phyloP scores from a whole-genome alignment of 495 filamentous ascomycete species.

The Cladorrhinum samala region DNA sequence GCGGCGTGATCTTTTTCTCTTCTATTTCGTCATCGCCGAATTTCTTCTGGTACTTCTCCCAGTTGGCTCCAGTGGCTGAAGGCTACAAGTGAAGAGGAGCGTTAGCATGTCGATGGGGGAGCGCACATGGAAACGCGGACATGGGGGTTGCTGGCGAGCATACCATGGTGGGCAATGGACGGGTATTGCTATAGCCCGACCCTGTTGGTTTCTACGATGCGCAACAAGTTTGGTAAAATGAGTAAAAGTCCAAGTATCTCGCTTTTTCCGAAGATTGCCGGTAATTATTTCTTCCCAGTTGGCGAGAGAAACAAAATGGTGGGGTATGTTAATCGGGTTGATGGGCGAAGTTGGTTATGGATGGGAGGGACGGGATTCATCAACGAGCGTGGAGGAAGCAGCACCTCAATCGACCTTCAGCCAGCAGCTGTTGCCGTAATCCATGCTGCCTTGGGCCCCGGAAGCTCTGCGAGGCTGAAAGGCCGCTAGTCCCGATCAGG shows the following conservation, averaged over 20 bases:
- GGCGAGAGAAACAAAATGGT: neutral
- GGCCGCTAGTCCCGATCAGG: constrained; percentile 10
- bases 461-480: constrained; percentile 29
- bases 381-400: constrained; percentile 14
- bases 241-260: neutral
- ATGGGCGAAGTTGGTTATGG: constrained; percentile 21
- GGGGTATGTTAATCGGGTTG: constrained; percentile 10
- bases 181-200: neutral
- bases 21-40: constrained; percentile 93
- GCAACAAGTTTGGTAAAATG: neutral
- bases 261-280: neutral
- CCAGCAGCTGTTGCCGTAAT: constrained; percentile 27
- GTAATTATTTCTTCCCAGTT: neutral
- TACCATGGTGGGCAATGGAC: constrained; percentile 21
- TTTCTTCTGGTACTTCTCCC: constrained; percentile 98
- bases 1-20: constrained; percentile 98
- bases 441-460: constrained; percentile 32
- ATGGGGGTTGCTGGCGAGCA: constrained; percentile 4
- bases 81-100: constrained; percentile 44
- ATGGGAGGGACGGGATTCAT: constrained; percentile 1
- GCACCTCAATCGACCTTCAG: neutral
- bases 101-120: constrained; percentile 15
- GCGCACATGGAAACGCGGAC: neutral
- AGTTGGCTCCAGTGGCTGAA: constrained; percentile 85
- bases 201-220: neutral